These are phyloP conservation scores for Cordyceps tenuipes DNA, from an alignment of 2,329 filamentous ascomycete genomes.

Conservation along the genomic window DNA sequence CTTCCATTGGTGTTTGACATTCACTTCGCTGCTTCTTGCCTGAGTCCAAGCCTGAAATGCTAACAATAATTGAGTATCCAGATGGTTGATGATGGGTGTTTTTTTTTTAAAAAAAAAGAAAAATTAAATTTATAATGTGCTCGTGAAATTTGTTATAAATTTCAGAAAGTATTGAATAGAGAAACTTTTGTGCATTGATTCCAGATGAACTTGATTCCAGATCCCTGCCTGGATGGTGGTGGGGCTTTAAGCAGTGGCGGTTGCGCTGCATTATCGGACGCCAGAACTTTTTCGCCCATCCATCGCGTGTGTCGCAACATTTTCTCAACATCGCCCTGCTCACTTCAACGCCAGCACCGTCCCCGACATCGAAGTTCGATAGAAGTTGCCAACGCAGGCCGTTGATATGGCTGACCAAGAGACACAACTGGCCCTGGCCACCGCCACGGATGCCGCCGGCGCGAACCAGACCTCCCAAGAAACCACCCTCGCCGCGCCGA, in stretches of 20 bases:
- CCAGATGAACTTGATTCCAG: too few relatives aligned
- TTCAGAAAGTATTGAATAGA: too few relatives aligned
- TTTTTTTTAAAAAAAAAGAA: too few relatives aligned
- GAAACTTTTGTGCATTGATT: too few relatives aligned
- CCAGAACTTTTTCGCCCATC: not conserved
- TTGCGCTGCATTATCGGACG: not conserved
- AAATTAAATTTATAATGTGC: too few relatives aligned
- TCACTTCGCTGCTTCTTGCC: too few relatives aligned
- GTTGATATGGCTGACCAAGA: slow-evolving; percentile 25
- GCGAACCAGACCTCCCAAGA: slow-evolving; percentile 26
- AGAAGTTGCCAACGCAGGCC: not conserved
- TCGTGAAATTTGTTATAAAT: too few relatives aligned
- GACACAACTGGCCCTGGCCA: slow-evolving; percentile 20
- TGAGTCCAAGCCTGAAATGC: too few relatives aligned
- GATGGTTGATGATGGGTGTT: too few relatives aligned
- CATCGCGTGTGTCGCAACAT: not conserved
- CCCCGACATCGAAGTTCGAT: not conserved
- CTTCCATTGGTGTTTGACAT: too few relatives aligned
- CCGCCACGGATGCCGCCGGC: slow-evolving; percentile 16
- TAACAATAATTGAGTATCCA: too few relatives aligned
- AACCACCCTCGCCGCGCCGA: slow-evolving; percentile 36
- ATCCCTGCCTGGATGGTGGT: too few relatives aligned
- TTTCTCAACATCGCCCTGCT: not conserved
- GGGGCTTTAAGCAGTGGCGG: not conserved
- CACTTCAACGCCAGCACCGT: not conserved